Evolutionary conservation across 305 asterid species (phyloP).

Genomic region (Fraxinus sp.): DNA sequence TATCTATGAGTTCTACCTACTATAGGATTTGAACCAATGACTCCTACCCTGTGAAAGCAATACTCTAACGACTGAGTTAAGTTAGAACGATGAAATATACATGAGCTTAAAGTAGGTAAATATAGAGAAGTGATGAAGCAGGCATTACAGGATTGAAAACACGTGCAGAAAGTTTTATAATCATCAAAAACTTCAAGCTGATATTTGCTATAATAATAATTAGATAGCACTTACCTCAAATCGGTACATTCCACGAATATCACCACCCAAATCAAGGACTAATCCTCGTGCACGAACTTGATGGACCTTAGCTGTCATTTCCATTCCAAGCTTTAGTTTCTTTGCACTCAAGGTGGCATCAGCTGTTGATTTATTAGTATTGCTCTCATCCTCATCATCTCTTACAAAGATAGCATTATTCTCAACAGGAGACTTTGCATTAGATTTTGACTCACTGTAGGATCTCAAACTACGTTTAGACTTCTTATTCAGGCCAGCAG

Average conservation of each 20-base stretch:
- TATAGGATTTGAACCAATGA: no score
- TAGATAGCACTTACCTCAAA: constrained; percentile 62
- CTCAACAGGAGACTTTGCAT: background rate
- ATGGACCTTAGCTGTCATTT: constrained; percentile 71
- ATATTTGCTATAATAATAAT: background rate
- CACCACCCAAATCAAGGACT: constrained; percentile 89
- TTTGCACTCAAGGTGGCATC: constrained; percentile 48
- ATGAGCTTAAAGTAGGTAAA: background rate
- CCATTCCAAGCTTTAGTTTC: constrained; percentile 68
- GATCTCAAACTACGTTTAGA: constrained; percentile 37
- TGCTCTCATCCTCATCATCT: constrained; percentile 22
- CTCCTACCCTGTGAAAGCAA: no score
- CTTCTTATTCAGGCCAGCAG: constrained; percentile 30
- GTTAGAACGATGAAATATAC: background rate
- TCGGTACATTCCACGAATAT: constrained; percentile 74
- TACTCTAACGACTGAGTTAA: no score
- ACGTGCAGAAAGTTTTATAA: background rate
- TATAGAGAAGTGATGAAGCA: background rate
- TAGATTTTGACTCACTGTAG: constrained; percentile 11
- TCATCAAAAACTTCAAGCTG: background rate
- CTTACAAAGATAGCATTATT: constrained; percentile 5
- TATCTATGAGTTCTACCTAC: no score
- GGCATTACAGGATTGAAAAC: background rate
- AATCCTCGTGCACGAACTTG: constrained; percentile 82
- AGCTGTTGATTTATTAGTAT: constrained; percentile 26